Evolutionary conservation across 768 basidiomycete genomes (phyloP), one percentile per base, ranked within the genome.

Genomic region (Rhizopogon vinicolor): DNA sequence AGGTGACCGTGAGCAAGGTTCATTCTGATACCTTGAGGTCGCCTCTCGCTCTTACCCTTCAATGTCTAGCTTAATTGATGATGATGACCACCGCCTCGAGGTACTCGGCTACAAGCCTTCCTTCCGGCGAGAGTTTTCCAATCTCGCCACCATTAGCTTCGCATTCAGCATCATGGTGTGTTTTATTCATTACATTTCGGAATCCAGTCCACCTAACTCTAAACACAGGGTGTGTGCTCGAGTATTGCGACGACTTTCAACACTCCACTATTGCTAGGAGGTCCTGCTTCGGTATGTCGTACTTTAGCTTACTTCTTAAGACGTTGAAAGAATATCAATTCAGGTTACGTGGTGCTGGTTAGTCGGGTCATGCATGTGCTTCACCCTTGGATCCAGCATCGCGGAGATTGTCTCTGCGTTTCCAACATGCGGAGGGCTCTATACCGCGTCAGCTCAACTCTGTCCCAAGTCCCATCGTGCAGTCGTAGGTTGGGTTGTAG

Each of bases 81-180:
- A 84, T 63, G 82, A 83, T 52, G 85, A 87, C 71, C 77, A 74
- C 64, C 79, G 82, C 63, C 77, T 89, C 41, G 75, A 84, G 53
- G 83, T 81, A 14, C 67, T 88, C 62, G 87, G 87, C 18, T 89
- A 89, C 63, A 82, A 85, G 63, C 87, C 87, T 41, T 89, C 87
- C 14, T 93, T 93, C 76, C 85, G 83, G 68, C 79, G 91, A 55
- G 91, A 93, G 75, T 93, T 93, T 62, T 83, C 87, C 7, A 90
- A 89, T 63, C 69, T 91, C 33, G 86, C 87, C n/a, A 89, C 87
- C 57, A 86, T 87, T 59, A 57, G 82, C 51, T 89, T 87, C 67
- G 85, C 87, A 18, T 89, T 87, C 73, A 87, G 85, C 63, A 90
- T 89, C 60, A 88, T 89, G 88, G 82, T 78, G 41, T 14, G 59